Percentiles rank a stretch among this genome's conserved stretches.
phyloP scores from a whole-genome alignment of 805 yeast genomes.

The Saccharomycopsis amapae region DNA sequence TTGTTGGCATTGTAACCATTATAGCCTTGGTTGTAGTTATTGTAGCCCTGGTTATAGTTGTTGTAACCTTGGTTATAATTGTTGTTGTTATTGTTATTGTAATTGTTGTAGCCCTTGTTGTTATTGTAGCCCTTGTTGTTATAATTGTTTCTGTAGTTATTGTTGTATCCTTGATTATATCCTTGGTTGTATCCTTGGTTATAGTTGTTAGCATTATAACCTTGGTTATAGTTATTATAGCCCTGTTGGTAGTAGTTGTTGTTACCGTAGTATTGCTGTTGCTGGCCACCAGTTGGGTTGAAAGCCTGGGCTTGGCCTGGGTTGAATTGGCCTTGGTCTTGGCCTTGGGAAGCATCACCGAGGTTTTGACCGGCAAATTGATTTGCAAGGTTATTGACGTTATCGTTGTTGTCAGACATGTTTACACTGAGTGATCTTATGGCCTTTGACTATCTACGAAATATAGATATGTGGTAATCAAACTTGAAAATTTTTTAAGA shows the following conservation, averaged over 20 bases:
- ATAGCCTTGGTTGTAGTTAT: constrained; percentile 24
- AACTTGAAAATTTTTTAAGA: no score
- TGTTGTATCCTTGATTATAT: constrained; percentile 11
- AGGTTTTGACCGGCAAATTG: constrained; percentile 20
- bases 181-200: constrained; percentile 14
- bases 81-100: constrained; percentile 12
- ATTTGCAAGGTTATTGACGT: constrained; percentile 19
- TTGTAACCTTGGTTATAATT: constrained; percentile 25
- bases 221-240: not conserved
- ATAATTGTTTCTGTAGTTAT: no score
- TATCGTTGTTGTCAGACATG: constrained; percentile 10
- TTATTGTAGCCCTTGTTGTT: no score
- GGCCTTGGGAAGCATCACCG: constrained; percentile 3
- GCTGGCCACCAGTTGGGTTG: constrained; percentile 12
- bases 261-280: constrained; percentile 1
- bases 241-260: constrained; percentile 7
- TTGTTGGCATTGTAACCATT: constrained; percentile 22
- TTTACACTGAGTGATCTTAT: not conserved
- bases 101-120: not conserved
- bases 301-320: constrained; percentile 12
- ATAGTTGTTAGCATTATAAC: constrained; percentile 1
- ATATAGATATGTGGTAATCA: no score
- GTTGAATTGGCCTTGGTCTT: constrained; percentile 7
- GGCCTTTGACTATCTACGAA: no score
- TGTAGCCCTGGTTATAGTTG: constrained; percentile 24